phyloP scores from a whole-genome alignment of 805 yeast genomes.

The Metschnikowia shivogae region DNA sequence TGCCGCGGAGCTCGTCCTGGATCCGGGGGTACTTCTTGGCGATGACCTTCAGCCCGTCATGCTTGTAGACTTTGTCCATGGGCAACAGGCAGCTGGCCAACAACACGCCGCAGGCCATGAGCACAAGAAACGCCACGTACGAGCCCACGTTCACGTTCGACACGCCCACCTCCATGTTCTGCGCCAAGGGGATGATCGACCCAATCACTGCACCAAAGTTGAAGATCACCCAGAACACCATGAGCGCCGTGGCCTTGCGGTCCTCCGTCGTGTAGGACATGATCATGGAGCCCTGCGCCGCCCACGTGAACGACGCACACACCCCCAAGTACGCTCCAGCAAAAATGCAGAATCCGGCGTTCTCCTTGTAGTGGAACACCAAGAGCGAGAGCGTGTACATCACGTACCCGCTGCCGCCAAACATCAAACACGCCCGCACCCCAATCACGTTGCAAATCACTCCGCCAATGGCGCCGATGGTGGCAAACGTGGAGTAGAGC shows the following conservation, averaged over 20 bases:
- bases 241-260: constrained; percentile 49
- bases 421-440: constrained; percentile 37
- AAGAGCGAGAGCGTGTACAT: constrained; percentile 51
- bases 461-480: constrained; percentile 57
- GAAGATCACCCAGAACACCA: constrained; percentile 58
- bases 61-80: constrained; percentile 43
- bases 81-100: constrained; percentile 48
- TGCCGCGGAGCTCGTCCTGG: constrained; percentile 42
- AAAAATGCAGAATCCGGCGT: constrained; percentile 49
- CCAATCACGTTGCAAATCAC: constrained; percentile 50
- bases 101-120: constrained; percentile 45
- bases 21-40: constrained; percentile 43
- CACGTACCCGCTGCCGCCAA: constrained; percentile 56
- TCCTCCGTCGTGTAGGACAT: constrained; percentile 55
- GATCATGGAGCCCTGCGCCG: constrained; percentile 54
- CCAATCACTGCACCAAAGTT: constrained; percentile 62
- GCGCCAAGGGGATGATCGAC: constrained; percentile 52
- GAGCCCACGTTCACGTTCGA: constrained; percentile 44
- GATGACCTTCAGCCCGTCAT: constrained; percentile 48
- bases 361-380: constrained; percentile 42
- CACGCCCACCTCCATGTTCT: constrained; percentile 39
- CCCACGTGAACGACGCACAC: constrained; percentile 55
- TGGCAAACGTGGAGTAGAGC: constrained; percentile 50
- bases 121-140: constrained; percentile 49
- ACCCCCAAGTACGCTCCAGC: constrained; percentile 57